Conservation (phyloP, 2,329 filamentous ascomycete species). For the Hypoxylon sp. region DNA sequence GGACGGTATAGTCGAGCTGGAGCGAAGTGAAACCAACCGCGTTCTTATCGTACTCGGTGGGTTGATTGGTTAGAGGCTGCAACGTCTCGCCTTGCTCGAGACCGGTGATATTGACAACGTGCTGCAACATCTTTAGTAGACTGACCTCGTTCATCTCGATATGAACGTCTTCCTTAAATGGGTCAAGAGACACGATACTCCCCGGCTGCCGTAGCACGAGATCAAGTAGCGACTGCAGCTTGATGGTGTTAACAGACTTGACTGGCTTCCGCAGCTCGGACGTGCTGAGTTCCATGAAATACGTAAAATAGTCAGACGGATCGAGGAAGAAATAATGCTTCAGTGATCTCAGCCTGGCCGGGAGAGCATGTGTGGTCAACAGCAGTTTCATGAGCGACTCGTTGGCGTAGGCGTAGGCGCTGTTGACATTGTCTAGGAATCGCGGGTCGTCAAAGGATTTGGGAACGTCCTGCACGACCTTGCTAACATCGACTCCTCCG, state of each 20-base stretch:
- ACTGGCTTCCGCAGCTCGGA: slow-evolving; percentile 92
- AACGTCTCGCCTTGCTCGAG: slow-evolving; percentile 89
- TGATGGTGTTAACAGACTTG: slow-evolving; percentile 87
- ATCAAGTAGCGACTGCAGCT: slow-evolving; percentile 94
- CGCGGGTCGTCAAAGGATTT: slow-evolving; percentile 88
- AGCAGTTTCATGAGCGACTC: slow-evolving; percentile 90
- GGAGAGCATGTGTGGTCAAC: slow-evolving; percentile 89
- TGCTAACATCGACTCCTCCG: slow-evolving; percentile 92
- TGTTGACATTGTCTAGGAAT: slow-evolving; percentile 95
- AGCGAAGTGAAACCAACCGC: slow-evolving; percentile 91
- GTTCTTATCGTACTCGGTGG: slow-evolving; percentile 82
- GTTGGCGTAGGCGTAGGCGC: slow-evolving; percentile 94
- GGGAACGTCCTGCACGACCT: slow-evolving; percentile 87
- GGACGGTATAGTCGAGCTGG: slow-evolving; percentile 92
- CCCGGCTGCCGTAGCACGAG: slow-evolving; percentile 95
- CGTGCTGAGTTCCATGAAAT: slow-evolving; percentile 90
- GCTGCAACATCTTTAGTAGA: slow-evolving; percentile 91
- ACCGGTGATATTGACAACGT: slow-evolving; percentile 95
- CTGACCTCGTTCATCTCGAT: slow-evolving; percentile 96
- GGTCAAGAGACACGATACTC: slow-evolving; percentile 90
- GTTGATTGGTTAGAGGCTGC: slow-evolving; percentile 72
- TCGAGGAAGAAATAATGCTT: slow-evolving; percentile 99
- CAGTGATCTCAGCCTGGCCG: slow-evolving; percentile 83
- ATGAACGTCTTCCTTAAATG: slow-evolving; percentile 98
- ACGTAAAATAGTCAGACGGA: slow-evolving; percentile 96